These are phyloP conservation scores for Domatiomyces globalis DNA, from an alignment of 2,329 filamentous ascomycete species.

Conservation along the genomic window DNA sequence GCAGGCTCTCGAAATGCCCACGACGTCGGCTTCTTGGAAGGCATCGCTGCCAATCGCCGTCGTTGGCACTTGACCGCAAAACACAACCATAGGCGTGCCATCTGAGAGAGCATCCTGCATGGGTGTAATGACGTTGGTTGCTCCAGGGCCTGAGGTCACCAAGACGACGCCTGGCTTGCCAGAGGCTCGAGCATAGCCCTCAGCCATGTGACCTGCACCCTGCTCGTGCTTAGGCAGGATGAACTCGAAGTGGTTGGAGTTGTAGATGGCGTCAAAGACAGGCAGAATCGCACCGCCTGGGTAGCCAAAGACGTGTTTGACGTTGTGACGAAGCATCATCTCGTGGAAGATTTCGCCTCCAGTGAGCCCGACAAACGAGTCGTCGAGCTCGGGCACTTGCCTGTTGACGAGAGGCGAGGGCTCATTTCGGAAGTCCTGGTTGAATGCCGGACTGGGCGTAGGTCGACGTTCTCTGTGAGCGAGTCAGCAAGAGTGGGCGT, in stretches of 20 bases:
- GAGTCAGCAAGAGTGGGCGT: not conserved
- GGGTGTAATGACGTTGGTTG: conserved; percentile 90
- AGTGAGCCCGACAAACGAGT: conserved; percentile 89
- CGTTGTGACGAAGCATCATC: conserved; percentile 88
- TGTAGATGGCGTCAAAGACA: conserved; percentile 97
- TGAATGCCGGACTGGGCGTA: conserved; percentile 48
- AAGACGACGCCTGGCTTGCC: conserved; percentile 91
- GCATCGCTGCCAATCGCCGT: conserved; percentile 84
- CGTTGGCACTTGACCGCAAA: conserved; percentile 84
- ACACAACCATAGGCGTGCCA: conserved; percentile 90
- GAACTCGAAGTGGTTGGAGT: conserved; percentile 93
- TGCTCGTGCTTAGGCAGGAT: conserved; percentile 93
- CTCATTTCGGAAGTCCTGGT: conserved; percentile 44
- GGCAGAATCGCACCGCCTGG: conserved; percentile 92
- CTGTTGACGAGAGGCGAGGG: conserved; percentile 53
- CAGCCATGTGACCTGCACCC: conserved; percentile 95
- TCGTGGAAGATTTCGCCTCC: conserved; percentile 97
- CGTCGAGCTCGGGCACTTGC: conserved; percentile 53
- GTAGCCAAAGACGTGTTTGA: conserved; percentile 91
- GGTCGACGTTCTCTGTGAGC: conserved; percentile 31
- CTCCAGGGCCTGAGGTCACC: conserved; percentile 90
- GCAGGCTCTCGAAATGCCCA: conserved; percentile 86
- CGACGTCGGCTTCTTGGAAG: conserved; percentile 90
- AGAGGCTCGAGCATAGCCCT: conserved; percentile 87
- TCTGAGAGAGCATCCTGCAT: conserved; percentile 94